These are phyloP conservation scores for Tolypocladium tundrense DNA, from an alignment of 2,329 filamentous ascomycete genomes.

Conservation along the genomic window DNA sequence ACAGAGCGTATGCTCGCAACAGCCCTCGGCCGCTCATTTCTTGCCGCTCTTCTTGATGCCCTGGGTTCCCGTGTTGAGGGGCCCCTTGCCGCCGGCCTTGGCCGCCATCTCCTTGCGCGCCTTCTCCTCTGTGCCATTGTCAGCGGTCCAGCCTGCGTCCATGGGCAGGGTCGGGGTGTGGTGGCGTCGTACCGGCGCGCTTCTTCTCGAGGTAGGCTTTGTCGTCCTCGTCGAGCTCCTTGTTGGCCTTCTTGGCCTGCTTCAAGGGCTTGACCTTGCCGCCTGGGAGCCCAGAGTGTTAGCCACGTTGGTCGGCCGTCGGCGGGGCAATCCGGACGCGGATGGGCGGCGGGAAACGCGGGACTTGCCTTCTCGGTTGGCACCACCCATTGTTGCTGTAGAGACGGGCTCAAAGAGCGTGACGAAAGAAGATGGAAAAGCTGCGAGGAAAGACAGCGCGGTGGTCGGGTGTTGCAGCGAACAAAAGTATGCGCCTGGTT, in stretches of 20 bases:
- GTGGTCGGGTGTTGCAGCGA: background rate
- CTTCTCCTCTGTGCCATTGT: slow-evolving; percentile 55
- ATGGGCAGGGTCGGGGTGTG: background rate
- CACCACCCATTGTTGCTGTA: slow-evolving; percentile 22
- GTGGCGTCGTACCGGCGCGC: slow-evolving; percentile 56
- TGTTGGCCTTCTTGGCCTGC: slow-evolving; percentile 74
- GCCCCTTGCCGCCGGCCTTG: slow-evolving; percentile 79
- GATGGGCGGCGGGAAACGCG: background rate
- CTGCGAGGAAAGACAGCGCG: background rate
- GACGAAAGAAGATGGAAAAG: background rate
- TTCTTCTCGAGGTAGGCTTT: slow-evolving; percentile 75
- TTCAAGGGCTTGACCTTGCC: slow-evolving; percentile 82
- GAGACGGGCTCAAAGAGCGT: background rate
- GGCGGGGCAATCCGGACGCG: background rate
- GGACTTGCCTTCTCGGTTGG: slow-evolving; percentile 26
- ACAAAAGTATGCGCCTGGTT: background rate
- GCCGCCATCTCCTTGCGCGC: slow-evolving; percentile 75
- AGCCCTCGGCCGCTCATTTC: slow-evolving; percentile 50
- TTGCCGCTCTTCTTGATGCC: slow-evolving; percentile 98
- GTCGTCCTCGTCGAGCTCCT: slow-evolving; percentile 82
- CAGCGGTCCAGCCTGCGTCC: background rate
- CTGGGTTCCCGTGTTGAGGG: slow-evolving; percentile 71
- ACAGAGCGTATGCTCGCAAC: background rate
- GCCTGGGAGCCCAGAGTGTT: slow-evolving; percentile 34
- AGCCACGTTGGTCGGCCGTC: background rate